A percentile compares a stretch with the other conserved stretches of the same genome.
Evolutionary conservation across 768 basidiomycete genomes (phyloP).

Genomic region (Pleurotus cornucopiae): DNA sequence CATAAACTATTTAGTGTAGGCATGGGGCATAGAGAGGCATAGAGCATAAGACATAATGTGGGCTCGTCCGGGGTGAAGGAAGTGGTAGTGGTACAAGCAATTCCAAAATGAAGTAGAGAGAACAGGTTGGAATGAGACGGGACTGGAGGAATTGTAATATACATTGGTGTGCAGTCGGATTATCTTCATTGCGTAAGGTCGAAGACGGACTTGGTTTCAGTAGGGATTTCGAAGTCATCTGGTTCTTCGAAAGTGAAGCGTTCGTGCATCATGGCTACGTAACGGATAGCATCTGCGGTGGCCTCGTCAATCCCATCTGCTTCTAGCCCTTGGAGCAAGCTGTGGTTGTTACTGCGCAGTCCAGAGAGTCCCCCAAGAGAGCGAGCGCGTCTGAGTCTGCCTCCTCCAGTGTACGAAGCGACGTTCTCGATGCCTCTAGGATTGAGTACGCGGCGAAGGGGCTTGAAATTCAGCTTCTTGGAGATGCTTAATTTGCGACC

Average conservation of each 20-base stretch:
- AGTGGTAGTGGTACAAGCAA: too few species aligned
- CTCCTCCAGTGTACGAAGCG: neutral
- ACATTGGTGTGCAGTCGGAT: neutral
- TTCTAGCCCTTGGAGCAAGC: neutral
- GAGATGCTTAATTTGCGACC: neutral
- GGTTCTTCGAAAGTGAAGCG: neutral
- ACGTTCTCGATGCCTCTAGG: neutral
- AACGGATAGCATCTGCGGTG: neutral
- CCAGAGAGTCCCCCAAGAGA: neutral
- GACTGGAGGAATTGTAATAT: neutral
- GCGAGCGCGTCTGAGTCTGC: neutral
- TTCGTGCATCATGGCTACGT: neutral
- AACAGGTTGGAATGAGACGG: neutral
- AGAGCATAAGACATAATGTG: neutral
- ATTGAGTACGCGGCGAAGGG: neutral
- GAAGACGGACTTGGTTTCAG: neutral
- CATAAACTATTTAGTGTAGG: neutral
- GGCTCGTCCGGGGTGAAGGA: too few species aligned
- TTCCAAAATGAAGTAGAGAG: neutral
- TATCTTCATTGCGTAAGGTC: neutral
- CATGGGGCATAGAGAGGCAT: neutral
- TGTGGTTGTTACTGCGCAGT: neutral
- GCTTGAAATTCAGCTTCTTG: neutral
- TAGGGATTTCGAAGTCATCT: neutral
- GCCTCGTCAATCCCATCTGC: constrained; percentile 6